These are phyloP conservation scores for Aspergillus latus DNA, from an alignment of 2,329 filamentous ascomycete genomes.

Conservation along the genomic window DNA sequence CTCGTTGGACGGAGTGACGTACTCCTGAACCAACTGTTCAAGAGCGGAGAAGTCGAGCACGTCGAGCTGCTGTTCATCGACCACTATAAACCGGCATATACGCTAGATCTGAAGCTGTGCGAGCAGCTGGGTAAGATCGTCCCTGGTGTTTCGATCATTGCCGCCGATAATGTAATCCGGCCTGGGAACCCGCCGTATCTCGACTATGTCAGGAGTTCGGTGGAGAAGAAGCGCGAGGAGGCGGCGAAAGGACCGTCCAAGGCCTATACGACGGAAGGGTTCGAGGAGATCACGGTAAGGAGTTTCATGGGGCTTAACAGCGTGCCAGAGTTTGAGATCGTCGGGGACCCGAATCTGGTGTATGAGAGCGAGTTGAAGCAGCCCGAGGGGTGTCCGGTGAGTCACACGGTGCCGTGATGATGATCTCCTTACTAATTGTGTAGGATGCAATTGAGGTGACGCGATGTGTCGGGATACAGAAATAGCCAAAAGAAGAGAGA, in stretches of 20 bases:
- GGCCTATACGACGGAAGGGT: constrained; percentile 22
- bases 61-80: constrained; percentile 77
- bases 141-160: constrained; percentile 49
- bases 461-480: constrained; percentile 30
- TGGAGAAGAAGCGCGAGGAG: constrained; percentile 59
- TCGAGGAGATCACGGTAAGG: constrained; percentile 23
- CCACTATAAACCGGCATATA: constrained; percentile 76
- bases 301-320: constrained; percentile 28
- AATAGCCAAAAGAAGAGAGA: not conserved
- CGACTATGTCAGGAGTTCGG: constrained; percentile 66
- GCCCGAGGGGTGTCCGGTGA: constrained; percentile 30
- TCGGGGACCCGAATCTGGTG: constrained; percentile 63
- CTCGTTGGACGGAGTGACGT: constrained; percentile 67
- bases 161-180: constrained; percentile 47
- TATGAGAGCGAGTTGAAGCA: constrained; percentile 57
- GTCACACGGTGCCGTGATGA: constrained; percentile 6
- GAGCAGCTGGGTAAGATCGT: constrained; percentile 67
- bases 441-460: constrained; percentile 36
- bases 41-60: constrained; percentile 53
- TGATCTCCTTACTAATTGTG: not conserved
- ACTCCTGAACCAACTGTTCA: constrained; percentile 62
- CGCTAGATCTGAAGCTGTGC: constrained; percentile 71
- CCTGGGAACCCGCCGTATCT: constrained; percentile 49
- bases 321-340: constrained; percentile 29
- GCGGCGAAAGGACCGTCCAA: constrained; percentile 29